Conservation (phyloP, 2,329 filamentous ascomycete species). For the Talaromyces rugulosus region DNA sequence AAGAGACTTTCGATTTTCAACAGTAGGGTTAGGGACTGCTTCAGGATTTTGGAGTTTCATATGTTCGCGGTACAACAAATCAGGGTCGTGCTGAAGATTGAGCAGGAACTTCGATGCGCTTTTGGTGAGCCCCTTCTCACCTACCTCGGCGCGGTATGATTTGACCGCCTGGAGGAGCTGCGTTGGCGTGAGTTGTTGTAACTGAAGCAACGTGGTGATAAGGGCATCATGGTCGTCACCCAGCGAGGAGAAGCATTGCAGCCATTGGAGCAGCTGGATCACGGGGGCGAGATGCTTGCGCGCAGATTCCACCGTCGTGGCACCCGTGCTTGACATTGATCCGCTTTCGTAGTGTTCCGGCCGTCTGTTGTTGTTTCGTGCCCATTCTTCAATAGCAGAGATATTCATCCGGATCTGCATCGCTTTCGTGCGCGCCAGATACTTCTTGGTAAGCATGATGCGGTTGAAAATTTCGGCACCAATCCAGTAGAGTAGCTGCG, state of each 20-base stretch:
- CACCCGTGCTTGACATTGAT: constrained; percentile 77
- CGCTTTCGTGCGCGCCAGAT: constrained; percentile 90
- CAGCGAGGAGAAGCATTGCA: constrained; percentile 94
- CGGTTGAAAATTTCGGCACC: constrained; percentile 95
- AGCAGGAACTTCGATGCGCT: constrained; percentile 81
- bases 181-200: constrained; percentile 77
- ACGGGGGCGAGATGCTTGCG: constrained; percentile 82
- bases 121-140: constrained; percentile 86
- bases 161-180: constrained; percentile 89
- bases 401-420: constrained; percentile 99
- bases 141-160: constrained; percentile 90
- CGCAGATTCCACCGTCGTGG: constrained; percentile 79
- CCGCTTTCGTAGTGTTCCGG: constrained; percentile 95
- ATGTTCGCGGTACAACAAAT: constrained; percentile 47
- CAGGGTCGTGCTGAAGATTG: constrained; percentile 71
- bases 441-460: constrained; percentile 93
- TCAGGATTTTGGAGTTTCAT: constrained; percentile 24
- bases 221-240: constrained; percentile 86
- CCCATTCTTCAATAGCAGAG: constrained; percentile 93
- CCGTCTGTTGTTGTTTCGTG: constrained; percentile 83
- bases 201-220: constrained; percentile 81
- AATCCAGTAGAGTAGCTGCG: constrained; percentile 93
- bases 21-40: background rate
- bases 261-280: constrained; percentile 92
- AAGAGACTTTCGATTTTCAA: background rate